These are phyloP conservation scores for Aeschynomene evenia DNA, from an alignment of 306 rosid species.

Conservation along the genomic window DNA sequence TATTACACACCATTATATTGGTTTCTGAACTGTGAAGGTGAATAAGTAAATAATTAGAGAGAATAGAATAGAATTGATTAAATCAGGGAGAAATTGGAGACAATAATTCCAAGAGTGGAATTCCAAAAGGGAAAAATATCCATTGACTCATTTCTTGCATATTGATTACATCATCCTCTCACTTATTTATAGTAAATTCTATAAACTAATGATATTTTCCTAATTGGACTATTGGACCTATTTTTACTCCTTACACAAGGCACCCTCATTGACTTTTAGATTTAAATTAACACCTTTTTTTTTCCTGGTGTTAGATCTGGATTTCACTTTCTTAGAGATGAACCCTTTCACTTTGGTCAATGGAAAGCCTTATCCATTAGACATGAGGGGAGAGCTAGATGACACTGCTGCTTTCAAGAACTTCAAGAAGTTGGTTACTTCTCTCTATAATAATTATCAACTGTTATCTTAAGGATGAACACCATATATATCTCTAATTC, in stretches of 20 bases:
- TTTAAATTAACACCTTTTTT: background rate
- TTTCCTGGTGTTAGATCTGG: conserved; percentile 62
- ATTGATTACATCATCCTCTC: too few species aligned
- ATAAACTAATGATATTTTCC: too few species aligned
- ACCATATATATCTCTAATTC: conserved; percentile 8
- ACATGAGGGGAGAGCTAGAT: conserved; percentile 98
- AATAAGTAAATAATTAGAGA: too few species aligned
- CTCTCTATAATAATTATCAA: conserved; percentile 2
- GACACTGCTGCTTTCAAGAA: conserved; percentile 98
- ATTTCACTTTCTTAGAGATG: conserved; percentile 98
- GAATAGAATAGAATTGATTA: too few species aligned
- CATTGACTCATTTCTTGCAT: too few species aligned
- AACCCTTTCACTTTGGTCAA: conserved; percentile 88
- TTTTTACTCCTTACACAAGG: too few species aligned
- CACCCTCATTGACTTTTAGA: background rate
- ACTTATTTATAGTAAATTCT: too few species aligned
- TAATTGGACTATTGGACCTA: too few species aligned
- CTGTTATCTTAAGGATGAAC: conserved; percentile 18
- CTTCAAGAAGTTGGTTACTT: conserved; percentile 74
- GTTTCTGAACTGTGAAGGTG: conserved; percentile 8
- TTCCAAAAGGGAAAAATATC: too few species aligned
- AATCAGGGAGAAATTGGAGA: too few species aligned
- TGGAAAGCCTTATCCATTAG: conserved; percentile 96
- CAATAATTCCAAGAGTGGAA: too few species aligned
- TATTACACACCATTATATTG: background rate